phyloP scores from a whole-genome alignment of 1,284 basidiomycete genomes.

The Fomitopsis pinicola region DNA sequence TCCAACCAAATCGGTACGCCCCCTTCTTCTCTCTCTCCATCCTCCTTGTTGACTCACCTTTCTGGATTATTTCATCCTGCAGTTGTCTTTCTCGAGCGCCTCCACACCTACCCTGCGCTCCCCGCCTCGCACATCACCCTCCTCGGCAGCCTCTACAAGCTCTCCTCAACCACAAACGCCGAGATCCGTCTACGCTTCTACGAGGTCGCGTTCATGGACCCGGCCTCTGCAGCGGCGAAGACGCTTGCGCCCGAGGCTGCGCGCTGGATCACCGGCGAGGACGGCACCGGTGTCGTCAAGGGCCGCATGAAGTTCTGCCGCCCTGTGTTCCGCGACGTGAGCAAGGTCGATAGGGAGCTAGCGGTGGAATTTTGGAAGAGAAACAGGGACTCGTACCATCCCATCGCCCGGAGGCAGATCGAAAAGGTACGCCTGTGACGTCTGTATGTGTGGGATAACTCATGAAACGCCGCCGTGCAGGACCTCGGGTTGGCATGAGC shows the following conservation, averaged over 20 bases:
- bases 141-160: constrained; percentile 52
- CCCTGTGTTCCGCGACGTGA: constrained; percentile 54
- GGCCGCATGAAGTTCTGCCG: constrained; percentile 85
- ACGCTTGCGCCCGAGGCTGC: constrained; percentile 48
- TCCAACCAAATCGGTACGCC: constrained; percentile 64
- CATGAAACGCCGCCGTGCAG: background rate
- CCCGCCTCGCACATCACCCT: constrained; percentile 50
- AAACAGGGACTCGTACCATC: constrained; percentile 63
- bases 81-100: constrained; percentile 76
- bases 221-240: constrained; percentile 44
- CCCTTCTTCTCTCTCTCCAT: background rate
- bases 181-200: constrained; percentile 76
- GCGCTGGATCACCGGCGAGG: constrained; percentile 66
- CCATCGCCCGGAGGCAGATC: constrained; percentile 70
- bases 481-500: constrained; percentile 16
- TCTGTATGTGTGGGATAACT: background rate
- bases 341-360: constrained; percentile 54
- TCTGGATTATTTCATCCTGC: background rate
- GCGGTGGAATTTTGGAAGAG: constrained; percentile 56
- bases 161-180: constrained; percentile 55
- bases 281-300: constrained; percentile 55
- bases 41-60: background rate
- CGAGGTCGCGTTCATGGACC: constrained; percentile 52
- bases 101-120: constrained; percentile 52
- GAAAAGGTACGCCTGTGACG: constrained; percentile 49